These are phyloP conservation scores for Prunella vulgaris DNA, from an alignment of 257 asterid genomes.

Conservation along the genomic window DNA sequence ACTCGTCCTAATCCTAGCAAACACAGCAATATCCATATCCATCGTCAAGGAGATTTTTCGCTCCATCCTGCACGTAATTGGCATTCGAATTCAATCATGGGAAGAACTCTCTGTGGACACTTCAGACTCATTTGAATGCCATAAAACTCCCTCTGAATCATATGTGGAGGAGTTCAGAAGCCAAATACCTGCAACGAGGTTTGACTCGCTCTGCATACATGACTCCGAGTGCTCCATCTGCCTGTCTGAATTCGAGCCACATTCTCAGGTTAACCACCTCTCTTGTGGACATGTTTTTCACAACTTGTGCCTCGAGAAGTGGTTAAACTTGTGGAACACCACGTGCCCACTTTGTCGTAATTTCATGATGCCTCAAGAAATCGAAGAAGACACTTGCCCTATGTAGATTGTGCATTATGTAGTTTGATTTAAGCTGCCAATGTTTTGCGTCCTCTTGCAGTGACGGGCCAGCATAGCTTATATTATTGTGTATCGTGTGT, in stretches of 20 bases:
- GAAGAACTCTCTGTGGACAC: slow-evolving; percentile 55
- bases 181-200: slow-evolving; percentile 55
- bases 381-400: slow-evolving; percentile 58
- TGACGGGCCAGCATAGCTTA: slow-evolving; percentile 58
- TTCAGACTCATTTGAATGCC: slow-evolving; percentile 36
- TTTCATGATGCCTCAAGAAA: slow-evolving; percentile 54
- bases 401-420: slow-evolving; percentile 37
- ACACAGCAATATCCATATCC: slow-evolving; percentile 77
- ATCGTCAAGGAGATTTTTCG: slow-evolving; percentile 59
- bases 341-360: slow-evolving; percentile 90
- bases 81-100: slow-evolving; percentile 66
- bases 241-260: slow-evolving; percentile 52
- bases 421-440: slow-evolving; percentile 28
- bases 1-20: slow-evolving; percentile 64
- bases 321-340: slow-evolving; percentile 69
- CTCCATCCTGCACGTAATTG: slow-evolving; percentile 58
- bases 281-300: slow-evolving; percentile 81
- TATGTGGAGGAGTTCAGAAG: slow-evolving; percentile 64
- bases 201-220: slow-evolving; percentile 38
- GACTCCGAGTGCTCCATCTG: slow-evolving; percentile 66
- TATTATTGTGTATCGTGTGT: slow-evolving; percentile 23
- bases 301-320: slow-evolving; percentile 54
- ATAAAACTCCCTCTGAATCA: slow-evolving; percentile 46
- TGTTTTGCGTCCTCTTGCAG: slow-evolving; percentile 63
- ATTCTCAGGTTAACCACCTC: slow-evolving; percentile 59